phyloP scores from a whole-genome alignment of 1,284 basidiomycete species.

The Pterulicium gracile region DNA sequence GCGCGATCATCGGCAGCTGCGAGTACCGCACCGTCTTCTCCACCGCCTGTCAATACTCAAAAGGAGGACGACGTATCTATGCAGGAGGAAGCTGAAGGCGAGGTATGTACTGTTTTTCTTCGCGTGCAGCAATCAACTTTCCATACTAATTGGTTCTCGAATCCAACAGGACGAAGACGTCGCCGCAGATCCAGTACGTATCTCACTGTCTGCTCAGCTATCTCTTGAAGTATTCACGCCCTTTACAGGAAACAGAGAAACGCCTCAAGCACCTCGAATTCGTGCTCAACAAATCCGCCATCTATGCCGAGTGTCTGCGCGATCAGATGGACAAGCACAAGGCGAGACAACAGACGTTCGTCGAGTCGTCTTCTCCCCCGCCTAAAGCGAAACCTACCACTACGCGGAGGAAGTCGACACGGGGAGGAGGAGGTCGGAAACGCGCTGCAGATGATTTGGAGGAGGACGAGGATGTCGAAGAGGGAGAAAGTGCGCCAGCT shows the following conservation, averaged over 20 bases:
- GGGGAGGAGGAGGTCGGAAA: slow-evolving; percentile 10
- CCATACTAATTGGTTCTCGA: not conserved
- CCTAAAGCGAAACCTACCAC: slow-evolving; percentile 12
- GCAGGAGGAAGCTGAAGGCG: slow-evolving; percentile 9
- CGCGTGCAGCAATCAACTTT: not conserved
- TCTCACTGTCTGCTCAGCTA: not conserved
- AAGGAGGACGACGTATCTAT: slow-evolving; percentile 1
- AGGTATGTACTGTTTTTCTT: not conserved
- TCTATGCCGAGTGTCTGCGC: slow-evolving; percentile 50
- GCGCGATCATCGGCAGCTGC: slow-evolving; percentile 5
- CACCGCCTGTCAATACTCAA: slow-evolving; percentile 13
- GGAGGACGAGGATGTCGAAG: slow-evolving; percentile 20
- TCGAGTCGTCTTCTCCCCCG: slow-evolving; percentile 9
- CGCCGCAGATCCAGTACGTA: not conserved
- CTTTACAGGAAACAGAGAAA: slow-evolving; percentile 33
- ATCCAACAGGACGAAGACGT: slow-evolving; percentile 4
- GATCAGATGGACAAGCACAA: slow-evolving; percentile 49
- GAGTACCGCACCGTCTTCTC: slow-evolving; percentile 19
- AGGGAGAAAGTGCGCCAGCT: slow-evolving; percentile 12
- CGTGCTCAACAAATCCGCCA: slow-evolving; percentile 52
- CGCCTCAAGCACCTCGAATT: slow-evolving; percentile 41
- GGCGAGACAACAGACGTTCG: slow-evolving; percentile 19
- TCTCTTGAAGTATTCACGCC: not conserved
- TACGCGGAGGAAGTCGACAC: slow-evolving; percentile 11
- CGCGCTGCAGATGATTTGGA: slow-evolving; percentile 9